These are phyloP conservation scores for Plasmodiophora brassicae DNA, from an alignment of 208 protist genomes.

Conservation along the genomic window DNA sequence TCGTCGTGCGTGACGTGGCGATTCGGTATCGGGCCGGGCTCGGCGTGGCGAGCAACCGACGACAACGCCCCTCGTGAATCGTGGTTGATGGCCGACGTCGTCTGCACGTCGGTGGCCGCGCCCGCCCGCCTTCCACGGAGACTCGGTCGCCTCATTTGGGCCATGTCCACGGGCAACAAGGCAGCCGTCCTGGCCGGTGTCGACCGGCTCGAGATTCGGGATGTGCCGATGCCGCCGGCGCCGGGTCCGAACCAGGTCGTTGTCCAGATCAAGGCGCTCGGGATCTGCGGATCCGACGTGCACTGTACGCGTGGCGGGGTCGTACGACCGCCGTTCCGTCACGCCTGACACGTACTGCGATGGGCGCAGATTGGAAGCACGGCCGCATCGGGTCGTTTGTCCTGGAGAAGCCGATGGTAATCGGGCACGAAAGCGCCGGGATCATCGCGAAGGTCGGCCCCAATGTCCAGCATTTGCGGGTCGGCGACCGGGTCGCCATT, in stretches of 20 bases:
- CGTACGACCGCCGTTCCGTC: too few species aligned
- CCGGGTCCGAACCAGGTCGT: not conserved
- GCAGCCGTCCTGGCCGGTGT: not conserved
- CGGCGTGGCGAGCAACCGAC: too few species aligned
- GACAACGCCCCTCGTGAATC: too few species aligned
- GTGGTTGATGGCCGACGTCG: too few species aligned
- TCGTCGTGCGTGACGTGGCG: too few species aligned
- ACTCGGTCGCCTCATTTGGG: not conserved
- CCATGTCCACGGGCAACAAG: not conserved
- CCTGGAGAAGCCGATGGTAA: not conserved
- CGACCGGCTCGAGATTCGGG: not conserved
- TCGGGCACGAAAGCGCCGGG: conserved; percentile 34
- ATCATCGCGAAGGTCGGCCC: not conserved
- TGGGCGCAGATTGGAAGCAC: not conserved
- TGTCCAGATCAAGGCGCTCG: not conserved
- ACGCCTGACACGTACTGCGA: too few species aligned
- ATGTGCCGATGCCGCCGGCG: not conserved
- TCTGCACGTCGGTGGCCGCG: too few species aligned
- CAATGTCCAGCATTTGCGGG: not conserved
- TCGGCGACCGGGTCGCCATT: conserved; percentile 33
- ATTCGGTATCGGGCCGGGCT: too few species aligned
- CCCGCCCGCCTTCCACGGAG: too few species aligned
- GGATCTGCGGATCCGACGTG: not conserved
- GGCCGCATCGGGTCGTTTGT: not conserved
- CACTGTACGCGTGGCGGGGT: not conserved